A percentile compares a stretch with the other conserved stretches of the same genome.
phyloP scores from a whole-genome alignment of 805 yeast genomes.

The Nakazawaea molendinolei region DNA sequence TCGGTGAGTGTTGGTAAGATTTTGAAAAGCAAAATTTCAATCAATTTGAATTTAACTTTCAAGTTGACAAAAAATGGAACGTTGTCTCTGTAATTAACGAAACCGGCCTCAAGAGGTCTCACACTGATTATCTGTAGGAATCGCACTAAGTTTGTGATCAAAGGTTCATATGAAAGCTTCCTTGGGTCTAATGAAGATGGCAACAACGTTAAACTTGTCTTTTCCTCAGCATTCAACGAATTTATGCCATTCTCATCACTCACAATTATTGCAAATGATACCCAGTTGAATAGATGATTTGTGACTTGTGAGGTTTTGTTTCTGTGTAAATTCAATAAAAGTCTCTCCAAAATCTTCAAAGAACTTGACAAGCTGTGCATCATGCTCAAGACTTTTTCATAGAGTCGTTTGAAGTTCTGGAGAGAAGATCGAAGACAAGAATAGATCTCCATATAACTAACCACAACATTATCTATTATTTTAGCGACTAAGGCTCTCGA shows the following conservation, averaged over 20 bases:
- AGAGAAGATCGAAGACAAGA: not conserved
- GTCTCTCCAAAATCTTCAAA: not conserved
- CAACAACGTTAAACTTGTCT: no score
- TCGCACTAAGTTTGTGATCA: not conserved
- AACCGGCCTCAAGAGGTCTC: not conserved
- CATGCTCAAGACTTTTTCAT: not conserved
- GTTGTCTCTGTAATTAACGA: slow-evolving; percentile 3
- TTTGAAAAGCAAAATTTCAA: slow-evolving; percentile 2
- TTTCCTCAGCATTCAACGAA: not conserved
- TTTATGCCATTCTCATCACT: not conserved
- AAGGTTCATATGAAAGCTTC: not conserved
- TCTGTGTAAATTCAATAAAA: not conserved
- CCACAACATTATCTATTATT: not conserved
- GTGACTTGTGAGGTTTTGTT: not conserved
- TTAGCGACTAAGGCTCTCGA: not conserved
- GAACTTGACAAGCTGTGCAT: slow-evolving; percentile 1
- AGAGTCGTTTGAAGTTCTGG: not conserved
- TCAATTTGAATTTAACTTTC: not conserved
- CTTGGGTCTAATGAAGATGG: no score
- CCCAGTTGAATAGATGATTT: slow-evolving; percentile 1
- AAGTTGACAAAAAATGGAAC: slow-evolving; percentile 1
- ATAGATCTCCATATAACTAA: not conserved
- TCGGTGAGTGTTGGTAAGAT: not conserved
- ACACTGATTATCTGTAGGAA: not conserved
- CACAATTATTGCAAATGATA: not conserved